A percentile compares a stretch with the other conserved stretches of the same genome.
phyloP scores from a whole-genome alignment of 306 rosid species.

The Castanopsis chinensis region DNA sequence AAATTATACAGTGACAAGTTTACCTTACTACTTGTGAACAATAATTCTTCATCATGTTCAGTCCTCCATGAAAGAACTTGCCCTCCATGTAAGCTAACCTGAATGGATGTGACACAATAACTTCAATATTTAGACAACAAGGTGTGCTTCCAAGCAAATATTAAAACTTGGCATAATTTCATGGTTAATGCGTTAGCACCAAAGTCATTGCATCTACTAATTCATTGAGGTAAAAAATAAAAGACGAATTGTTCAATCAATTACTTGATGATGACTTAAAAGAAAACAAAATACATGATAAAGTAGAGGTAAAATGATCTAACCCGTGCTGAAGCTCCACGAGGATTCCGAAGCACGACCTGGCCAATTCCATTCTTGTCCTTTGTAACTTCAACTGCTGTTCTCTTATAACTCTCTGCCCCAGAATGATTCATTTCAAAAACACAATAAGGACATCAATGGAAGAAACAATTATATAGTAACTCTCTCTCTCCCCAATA shows the following conservation, averaged over 20 bases:
- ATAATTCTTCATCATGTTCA: slow-evolving; percentile 67
- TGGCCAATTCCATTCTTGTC: slow-evolving; percentile 62
- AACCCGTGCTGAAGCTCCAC: slow-evolving; percentile 77
- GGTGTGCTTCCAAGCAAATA: background rate
- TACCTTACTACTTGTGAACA: slow-evolving; percentile 78
- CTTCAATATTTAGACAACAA: background rate
- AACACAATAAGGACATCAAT: slow-evolving; percentile 29
- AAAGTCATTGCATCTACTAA: background rate
- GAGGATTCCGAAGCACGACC: slow-evolving; percentile 47
- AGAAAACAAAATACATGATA: background rate
- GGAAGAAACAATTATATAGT: slow-evolving; percentile 15
- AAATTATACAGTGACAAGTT: background rate
- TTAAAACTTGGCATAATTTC: background rate
- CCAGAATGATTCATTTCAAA: slow-evolving; percentile 47
- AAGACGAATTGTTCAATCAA: background rate
- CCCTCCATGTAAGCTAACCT: slow-evolving; percentile 91
- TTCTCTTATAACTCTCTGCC: slow-evolving; percentile 29
- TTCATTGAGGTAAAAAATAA: no score
- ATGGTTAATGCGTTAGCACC: background rate
- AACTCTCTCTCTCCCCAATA: slow-evolving; percentile 21
- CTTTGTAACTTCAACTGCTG: slow-evolving; percentile 43
- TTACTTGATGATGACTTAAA: background rate
- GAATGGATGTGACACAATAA: slow-evolving; percentile 15
- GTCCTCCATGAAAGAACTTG: slow-evolving; percentile 90
- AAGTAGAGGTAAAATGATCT: background rate